Evolutionary conservation across 1,139 yeast species (phyloP).

Genomic region (Yamadazyma sp.): DNA sequence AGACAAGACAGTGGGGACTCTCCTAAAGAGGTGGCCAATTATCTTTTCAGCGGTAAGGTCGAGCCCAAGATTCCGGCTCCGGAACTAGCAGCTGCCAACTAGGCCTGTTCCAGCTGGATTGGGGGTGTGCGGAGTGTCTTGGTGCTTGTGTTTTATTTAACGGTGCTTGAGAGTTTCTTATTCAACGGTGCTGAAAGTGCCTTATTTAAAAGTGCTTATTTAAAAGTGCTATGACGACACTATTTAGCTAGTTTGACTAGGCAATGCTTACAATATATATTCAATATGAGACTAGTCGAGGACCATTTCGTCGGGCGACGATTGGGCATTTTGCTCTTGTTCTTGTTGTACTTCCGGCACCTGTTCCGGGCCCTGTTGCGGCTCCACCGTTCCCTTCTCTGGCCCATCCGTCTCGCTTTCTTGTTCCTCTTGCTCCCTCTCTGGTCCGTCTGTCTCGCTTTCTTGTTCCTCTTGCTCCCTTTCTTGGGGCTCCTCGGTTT

Average conservation of each 20-base stretch:
- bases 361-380: neutral
- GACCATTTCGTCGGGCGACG: neutral
- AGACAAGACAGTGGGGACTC: conserved; percentile 54
- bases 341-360: neutral
- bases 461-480: conserved; percentile 13
- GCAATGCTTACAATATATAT: too few species aligned
- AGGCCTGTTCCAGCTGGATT: neutral
- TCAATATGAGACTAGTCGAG: neutral
- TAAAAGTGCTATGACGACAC: too few species aligned
- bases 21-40: conserved; percentile 52
- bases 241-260: too few species aligned
- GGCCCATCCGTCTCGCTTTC: conserved; percentile 2
- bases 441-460: conserved; percentile 6
- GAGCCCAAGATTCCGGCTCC: conserved; percentile 19
- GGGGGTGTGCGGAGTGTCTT: too few species aligned
- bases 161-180: too few species aligned
- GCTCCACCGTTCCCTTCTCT: conserved; percentile 4
- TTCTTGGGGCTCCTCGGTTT: conserved; percentile 5
- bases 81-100: conserved; percentile 13
- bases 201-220: too few species aligned
- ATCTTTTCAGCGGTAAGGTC: conserved; percentile 51
- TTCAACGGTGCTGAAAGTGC: neutral
- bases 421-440: conserved; percentile 7
- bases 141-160: too few species aligned
- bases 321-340: neutral